These are phyloP conservation scores for Grosmannia huntii DNA, from an alignment of 2,329 filamentous ascomycete species.

Conservation along the genomic window DNA sequence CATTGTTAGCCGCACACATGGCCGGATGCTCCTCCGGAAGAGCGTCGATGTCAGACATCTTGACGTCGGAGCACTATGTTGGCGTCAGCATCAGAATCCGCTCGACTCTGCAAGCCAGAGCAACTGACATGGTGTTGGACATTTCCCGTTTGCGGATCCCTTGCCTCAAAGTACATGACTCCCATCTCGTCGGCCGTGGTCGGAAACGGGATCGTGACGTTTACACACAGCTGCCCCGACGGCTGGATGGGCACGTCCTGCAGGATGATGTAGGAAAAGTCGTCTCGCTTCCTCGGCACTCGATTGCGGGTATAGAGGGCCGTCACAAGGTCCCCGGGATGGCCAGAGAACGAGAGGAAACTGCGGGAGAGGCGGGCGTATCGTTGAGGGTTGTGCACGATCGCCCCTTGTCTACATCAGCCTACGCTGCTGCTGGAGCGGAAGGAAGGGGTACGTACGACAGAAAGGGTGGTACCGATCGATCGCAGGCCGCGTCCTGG, in stretches of 20 bases:
- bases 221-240: neutral
- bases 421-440: no score
- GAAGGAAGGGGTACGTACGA: neutral
- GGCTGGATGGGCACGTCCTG: slow-evolving; percentile 1
- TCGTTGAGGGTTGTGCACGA: neutral
- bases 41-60: neutral
- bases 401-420: neutral
- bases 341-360: slow-evolving; percentile 1
- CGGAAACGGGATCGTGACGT: neutral
- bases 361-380: neutral
- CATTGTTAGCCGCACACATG: neutral
- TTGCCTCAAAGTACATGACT: slow-evolving; percentile 1
- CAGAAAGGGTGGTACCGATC: neutral
- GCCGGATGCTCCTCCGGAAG: slow-evolving; percentile 2
- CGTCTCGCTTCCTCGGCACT: neutral
- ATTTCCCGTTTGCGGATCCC: neutral
- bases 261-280: neutral
- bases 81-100: no score
- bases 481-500: neutral
- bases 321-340: slow-evolving; percentile 1
- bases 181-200: neutral
- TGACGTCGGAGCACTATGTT: slow-evolving; percentile 1
- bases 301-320: neutral
- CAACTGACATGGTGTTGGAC: neutral
- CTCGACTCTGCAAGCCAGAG: no score